A percentile compares a stretch with the other conserved stretches of the same genome.
Evolutionary conservation across 2,329 filamentous ascomycete genomes (phyloP).

Genomic region (Colletotrichum sp.): DNA sequence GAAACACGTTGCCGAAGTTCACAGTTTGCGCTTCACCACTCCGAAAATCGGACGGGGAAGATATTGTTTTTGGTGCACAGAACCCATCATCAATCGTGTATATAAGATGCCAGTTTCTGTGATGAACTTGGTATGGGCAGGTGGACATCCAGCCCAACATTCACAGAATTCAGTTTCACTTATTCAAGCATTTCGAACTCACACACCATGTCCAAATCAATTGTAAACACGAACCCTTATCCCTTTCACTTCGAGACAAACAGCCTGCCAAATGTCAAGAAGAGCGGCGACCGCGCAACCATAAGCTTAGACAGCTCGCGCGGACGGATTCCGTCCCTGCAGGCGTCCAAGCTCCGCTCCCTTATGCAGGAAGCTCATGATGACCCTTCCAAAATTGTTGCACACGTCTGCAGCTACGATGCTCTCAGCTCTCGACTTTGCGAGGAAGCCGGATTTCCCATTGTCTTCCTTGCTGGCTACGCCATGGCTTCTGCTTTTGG

Average conservation of each 20-base stretch:
- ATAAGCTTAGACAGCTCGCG: conserved; percentile 33
- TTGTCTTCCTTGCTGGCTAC: conserved; percentile 49
- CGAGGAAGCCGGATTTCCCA: conserved; percentile 50
- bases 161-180: background rate
- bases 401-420: conserved; percentile 48
- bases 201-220: conserved; percentile 28
- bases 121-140: background rate
- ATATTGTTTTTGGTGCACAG: background rate
- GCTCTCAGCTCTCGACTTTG: conserved; percentile 46
- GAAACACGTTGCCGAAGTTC: background rate
- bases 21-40: background rate
- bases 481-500: conserved; percentile 43
- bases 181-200: background rate
- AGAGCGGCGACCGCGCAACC: background rate
- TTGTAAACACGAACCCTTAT: conserved; percentile 34
- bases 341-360: conserved; percentile 27
- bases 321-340: conserved; percentile 39
- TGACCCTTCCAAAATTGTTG: conserved; percentile 48
- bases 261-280: conserved; percentile 34
- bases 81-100: background rate
- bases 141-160: background rate
- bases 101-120: background rate
- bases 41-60: background rate
- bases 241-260: conserved; percentile 34
- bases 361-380: conserved; percentile 44